Conservation (phyloP, 495 filamentous ascomycete species). For the Penicillium pancosmium region DNA sequence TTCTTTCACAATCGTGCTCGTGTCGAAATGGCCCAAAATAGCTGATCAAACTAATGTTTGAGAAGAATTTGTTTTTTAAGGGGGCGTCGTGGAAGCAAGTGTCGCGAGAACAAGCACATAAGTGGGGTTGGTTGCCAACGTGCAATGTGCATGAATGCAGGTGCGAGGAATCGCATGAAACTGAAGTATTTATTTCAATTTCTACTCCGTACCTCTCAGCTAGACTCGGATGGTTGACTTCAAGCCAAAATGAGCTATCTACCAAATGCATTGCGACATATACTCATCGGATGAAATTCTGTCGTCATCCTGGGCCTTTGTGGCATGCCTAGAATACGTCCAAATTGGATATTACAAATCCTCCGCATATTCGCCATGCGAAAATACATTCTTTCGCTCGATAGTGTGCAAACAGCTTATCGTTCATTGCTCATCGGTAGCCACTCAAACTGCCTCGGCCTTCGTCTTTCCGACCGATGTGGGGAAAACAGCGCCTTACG, state of each 20-base stretch:
- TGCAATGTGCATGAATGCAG: not conserved
- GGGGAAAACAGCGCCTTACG: slow-evolving; percentile 1
- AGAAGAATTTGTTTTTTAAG: not conserved
- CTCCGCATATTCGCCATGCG: not conserved
- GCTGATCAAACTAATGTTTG: no score
- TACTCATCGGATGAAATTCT: not conserved
- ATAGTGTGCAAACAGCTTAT: no score
- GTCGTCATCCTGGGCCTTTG: slow-evolving; percentile 8
- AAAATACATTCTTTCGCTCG: not conserved
- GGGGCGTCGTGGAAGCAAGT: not conserved
- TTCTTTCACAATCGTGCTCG: not conserved
- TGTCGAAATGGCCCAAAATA: not conserved
- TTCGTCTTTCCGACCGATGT: not conserved
- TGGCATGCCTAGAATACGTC: not conserved
- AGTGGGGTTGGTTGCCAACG: slow-evolving; percentile 1
- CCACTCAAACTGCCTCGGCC: not conserved
- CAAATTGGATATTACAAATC: not conserved
- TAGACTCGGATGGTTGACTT: not conserved
- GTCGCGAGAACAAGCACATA: not conserved
- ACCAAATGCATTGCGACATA: not conserved
- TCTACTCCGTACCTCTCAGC: not conserved
- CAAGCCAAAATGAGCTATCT: not conserved
- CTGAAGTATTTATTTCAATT: not conserved
- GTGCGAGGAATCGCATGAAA: not conserved
- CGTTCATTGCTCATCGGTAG: not conserved